These are phyloP conservation scores for Pyrus hybrid DNA, from an alignment of 331 rosid species.

Conservation along the genomic window DNA sequence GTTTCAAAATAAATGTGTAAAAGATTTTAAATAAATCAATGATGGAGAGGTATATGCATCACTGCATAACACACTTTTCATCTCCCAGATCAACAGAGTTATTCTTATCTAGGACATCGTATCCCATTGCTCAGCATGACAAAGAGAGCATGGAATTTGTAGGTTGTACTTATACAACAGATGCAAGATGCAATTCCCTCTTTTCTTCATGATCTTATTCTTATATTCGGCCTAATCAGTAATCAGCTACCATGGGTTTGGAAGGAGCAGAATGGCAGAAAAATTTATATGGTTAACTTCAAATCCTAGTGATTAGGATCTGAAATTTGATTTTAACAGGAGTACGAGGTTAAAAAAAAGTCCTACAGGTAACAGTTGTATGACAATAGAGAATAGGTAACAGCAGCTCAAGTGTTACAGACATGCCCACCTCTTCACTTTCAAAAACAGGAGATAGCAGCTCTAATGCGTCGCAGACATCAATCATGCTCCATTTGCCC, in stretches of 20 bases:
- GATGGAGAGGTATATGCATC: not conserved
- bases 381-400: not conserved
- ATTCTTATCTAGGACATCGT: not conserved
- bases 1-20: constrained; percentile 1
- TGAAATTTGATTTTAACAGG: not conserved
- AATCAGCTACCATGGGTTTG: not conserved
- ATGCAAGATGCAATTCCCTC: not conserved
- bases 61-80: not conserved
- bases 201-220: not conserved
- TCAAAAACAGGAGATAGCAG: constrained; percentile 94
- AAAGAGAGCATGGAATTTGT: not conserved
- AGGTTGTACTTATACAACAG: not conserved
- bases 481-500: constrained; percentile 96
- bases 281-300: not conserved
- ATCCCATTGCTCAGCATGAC: not conserved
- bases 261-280: not conserved
- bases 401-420: constrained; percentile 1
- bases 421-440: constrained; percentile 81
- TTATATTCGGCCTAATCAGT: not conserved
- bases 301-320: not conserved
- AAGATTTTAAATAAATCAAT: constrained; percentile 1
- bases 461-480: constrained; percentile 90
- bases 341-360: not conserved
- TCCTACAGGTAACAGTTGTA: not conserved
- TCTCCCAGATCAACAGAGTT: not conserved